These are phyloP conservation scores for Aspergillus tanneri DNA, from an alignment of 2,329 filamentous ascomycete genomes.

Conservation along the genomic window DNA sequence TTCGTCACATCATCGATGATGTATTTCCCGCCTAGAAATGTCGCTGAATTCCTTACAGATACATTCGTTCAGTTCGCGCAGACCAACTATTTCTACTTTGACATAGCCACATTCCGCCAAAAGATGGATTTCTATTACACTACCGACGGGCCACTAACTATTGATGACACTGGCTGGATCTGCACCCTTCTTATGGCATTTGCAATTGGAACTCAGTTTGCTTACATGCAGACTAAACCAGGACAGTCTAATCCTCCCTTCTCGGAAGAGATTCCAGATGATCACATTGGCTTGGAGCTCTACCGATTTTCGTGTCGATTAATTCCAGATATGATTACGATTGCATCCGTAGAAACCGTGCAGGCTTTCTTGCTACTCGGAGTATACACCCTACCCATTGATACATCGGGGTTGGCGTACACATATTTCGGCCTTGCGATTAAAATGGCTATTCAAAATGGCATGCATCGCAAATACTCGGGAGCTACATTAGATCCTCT, in stretches of 20 bases:
- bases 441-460: slow-evolving; percentile 56
- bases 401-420: slow-evolving; percentile 53
- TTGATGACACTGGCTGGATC: slow-evolving; percentile 31
- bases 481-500: slow-evolving; percentile 43
- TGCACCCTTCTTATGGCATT: slow-evolving; percentile 37
- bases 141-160: slow-evolving; percentile 17
- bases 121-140: slow-evolving; percentile 32
- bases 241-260: slow-evolving; percentile 5
- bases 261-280: slow-evolving; percentile 36
- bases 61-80: slow-evolving; percentile 34
- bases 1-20: slow-evolving; percentile 25
- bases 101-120: slow-evolving; percentile 28
- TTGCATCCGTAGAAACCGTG: slow-evolving; percentile 54
- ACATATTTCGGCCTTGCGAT: slow-evolving; percentile 54
- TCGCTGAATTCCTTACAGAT: slow-evolving; percentile 34
- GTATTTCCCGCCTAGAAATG: slow-evolving; percentile 33
- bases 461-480: slow-evolving; percentile 53
- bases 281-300: slow-evolving; percentile 52
- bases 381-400: slow-evolving; percentile 46
- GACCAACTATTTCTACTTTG: slow-evolving; percentile 38
- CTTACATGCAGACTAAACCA: slow-evolving; percentile 30
- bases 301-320: slow-evolving; percentile 53
- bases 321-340: slow-evolving; percentile 54
- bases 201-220: slow-evolving; percentile 40
- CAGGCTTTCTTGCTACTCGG: slow-evolving; percentile 47